Evolutionary conservation across 306 rosid species (phyloP).

Genomic region (Sphenostylis stenocarpa): DNA sequence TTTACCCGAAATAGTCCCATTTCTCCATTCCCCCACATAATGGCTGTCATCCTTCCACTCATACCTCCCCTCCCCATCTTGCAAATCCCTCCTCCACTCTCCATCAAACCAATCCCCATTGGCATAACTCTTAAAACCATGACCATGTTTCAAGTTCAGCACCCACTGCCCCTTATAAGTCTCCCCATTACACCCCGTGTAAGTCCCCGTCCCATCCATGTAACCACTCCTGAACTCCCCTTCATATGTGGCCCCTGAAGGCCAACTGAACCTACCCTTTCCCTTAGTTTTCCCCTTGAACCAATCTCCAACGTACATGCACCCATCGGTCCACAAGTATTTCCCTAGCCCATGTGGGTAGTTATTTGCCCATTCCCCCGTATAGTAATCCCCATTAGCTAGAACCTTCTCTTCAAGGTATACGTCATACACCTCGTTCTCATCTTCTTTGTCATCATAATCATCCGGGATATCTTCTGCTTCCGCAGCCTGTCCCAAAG

Average conservation of each 20-base stretch:
- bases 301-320: conserved; percentile 90
- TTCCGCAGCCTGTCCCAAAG: conserved; percentile 26
- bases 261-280: conserved; percentile 88
- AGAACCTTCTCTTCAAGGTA: conserved; percentile 68
- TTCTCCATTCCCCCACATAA: conserved; percentile 83
- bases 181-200: conserved; percentile 64
- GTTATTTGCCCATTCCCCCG: conserved; percentile 75
- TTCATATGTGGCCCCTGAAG: conserved; percentile 88
- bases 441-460: conserved; percentile 35
- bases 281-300: conserved; percentile 73
- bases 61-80: conserved; percentile 80
- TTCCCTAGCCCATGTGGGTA: conserved; percentile 86
- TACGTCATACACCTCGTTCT: conserved; percentile 29
- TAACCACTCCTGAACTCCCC: conserved; percentile 82
- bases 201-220: conserved; percentile 79
- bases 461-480: conserved; percentile 29
- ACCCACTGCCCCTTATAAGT: conserved; percentile 79
- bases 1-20: conserved; percentile 72
- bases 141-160: conserved; percentile 83
- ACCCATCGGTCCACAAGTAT: conserved; percentile 88
- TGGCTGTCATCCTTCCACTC: conserved; percentile 71
- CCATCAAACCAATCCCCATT: conserved; percentile 89
- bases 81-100: conserved; percentile 68
- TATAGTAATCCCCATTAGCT: conserved; percentile 86
- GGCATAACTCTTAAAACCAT: conserved; percentile 54